Percentiles rank a stretch among this genome's conserved stretches.
phyloP scores from a whole-genome alignment of 176 grass and related monocot genomes.

The Saccharum officinarum region DNA sequence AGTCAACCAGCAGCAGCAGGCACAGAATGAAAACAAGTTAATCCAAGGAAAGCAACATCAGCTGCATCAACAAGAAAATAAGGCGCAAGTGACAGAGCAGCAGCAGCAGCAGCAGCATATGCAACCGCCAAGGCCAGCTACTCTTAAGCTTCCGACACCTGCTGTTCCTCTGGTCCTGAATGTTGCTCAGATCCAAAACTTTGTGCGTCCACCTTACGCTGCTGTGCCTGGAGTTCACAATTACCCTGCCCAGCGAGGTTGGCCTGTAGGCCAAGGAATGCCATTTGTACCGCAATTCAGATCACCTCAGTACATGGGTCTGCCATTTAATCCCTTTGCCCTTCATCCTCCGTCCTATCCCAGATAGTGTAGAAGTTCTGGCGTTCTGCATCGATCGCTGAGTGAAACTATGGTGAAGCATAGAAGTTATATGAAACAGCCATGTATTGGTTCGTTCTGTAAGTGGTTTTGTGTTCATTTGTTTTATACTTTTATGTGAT shows the following conservation, averaged over 20 bases:
- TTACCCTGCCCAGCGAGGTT: not conserved
- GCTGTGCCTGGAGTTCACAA: constrained; percentile 12
- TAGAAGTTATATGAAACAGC: not conserved
- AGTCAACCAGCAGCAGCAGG: not conserved
- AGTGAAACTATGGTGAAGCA: not conserved
- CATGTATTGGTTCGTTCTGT: not conserved
- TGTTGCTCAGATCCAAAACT: not conserved
- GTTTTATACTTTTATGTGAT: not conserved
- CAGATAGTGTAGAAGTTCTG: constrained; percentile 9
- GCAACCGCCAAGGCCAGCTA: constrained; percentile 1
- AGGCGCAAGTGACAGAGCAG: not conserved
- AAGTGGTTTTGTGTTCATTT: constrained; percentile 1
- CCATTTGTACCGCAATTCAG: constrained; percentile 8
- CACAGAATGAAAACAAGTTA: not conserved
- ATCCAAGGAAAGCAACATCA: constrained; percentile 8
- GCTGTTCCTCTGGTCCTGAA: constrained; percentile 5
- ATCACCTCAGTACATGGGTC: constrained; percentile 19
- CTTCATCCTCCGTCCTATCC: constrained; percentile 7
- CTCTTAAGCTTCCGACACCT: constrained; percentile 13
- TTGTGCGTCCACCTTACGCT: constrained; percentile 21
- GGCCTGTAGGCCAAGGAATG: not conserved
- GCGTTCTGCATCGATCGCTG: not conserved
- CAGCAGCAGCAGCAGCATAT: constrained; percentile 2
- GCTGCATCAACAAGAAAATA: constrained; percentile 9
- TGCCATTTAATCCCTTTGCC: not conserved